These are phyloP conservation scores for Mangifera indica DNA, from an alignment of 345 rosid species.

Conservation along the genomic window DNA sequence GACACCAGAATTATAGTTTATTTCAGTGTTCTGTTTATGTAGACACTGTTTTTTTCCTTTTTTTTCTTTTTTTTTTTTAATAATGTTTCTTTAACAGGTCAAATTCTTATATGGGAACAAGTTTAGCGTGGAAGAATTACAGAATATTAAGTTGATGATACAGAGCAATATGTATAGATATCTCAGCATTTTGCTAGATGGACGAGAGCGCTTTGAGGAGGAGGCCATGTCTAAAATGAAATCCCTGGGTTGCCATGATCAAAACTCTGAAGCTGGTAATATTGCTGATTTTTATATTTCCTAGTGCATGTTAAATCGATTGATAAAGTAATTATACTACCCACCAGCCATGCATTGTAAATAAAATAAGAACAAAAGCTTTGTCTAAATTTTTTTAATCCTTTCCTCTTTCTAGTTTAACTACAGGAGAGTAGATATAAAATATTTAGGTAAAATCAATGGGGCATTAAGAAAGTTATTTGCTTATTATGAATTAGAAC, in stretches of 20 bases:
- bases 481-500: not conserved
- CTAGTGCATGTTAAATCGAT: not conserved
- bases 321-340: not conserved
- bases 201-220: slow-evolving; percentile 96
- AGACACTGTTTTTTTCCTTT: not conserved
- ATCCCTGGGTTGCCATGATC: slow-evolving; percentile 41
- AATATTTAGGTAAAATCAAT: too few species aligned
- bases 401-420: too few species aligned
- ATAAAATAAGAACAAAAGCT: too few species aligned
- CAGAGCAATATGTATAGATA: slow-evolving; percentile 96
- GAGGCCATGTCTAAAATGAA: slow-evolving; percentile 56
- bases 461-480: not conserved
- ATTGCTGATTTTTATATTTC: not conserved
- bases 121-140: slow-evolving; percentile 74
- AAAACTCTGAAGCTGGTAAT: slow-evolving; percentile 52
- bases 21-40: not conserved
- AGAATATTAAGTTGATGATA: slow-evolving; percentile 90
- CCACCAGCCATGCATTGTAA: too few species aligned
- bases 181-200: slow-evolving; percentile 92
- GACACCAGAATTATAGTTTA: not conserved
- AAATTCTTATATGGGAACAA: slow-evolving; percentile 89
- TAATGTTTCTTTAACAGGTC: slow-evolving; percentile 54
- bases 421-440: too few species aligned
- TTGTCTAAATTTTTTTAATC: too few species aligned
- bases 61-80: not conserved